Conservation (phyloP, 2,329 filamentous ascomycete genomes). For the Raffaelea albimanens region DNA sequence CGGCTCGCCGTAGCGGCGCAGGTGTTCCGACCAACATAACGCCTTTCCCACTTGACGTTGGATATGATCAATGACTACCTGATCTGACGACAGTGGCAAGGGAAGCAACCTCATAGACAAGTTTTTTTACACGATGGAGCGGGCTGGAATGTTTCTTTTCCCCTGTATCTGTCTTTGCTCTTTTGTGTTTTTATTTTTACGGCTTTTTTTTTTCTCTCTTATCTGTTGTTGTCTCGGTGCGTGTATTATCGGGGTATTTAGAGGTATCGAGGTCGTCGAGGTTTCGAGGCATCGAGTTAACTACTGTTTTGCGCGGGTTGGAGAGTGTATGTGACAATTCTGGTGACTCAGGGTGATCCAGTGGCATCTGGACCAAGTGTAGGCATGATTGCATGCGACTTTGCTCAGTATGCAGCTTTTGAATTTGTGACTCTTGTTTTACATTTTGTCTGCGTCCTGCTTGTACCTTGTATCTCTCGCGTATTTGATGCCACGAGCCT, state of each 20-base stretch:
- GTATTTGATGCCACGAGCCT: too few relatives aligned
- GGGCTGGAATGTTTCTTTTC: conserved; percentile 3
- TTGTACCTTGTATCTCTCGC: too few relatives aligned
- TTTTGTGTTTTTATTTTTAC: conserved; percentile 4
- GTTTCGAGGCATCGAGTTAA: neutral
- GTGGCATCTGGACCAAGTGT: neutral
- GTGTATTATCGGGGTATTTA: neutral
- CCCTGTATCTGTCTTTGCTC: conserved; percentile 3
- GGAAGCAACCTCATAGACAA: conserved; percentile 6
- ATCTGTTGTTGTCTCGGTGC: neutral
- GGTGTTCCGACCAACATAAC: neutral
- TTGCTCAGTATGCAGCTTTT: neutral
- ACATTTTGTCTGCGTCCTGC: too few relatives aligned
- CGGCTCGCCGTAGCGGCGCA: neutral
- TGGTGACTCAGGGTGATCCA: neutral
- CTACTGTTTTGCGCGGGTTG: neutral
- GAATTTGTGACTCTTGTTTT: neutral
- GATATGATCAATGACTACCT: conserved; percentile 17
- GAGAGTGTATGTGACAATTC: neutral
- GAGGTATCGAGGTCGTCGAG: neutral
- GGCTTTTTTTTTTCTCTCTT: conserved; percentile 4
- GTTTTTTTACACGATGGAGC: neutral
- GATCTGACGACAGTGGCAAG: conserved; percentile 14
- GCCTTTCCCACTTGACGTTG: conserved; percentile 13
- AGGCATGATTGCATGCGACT: neutral